phyloP scores from a whole-genome alignment of 805 yeast genomes.

The Suhomyces vadensis region DNA sequence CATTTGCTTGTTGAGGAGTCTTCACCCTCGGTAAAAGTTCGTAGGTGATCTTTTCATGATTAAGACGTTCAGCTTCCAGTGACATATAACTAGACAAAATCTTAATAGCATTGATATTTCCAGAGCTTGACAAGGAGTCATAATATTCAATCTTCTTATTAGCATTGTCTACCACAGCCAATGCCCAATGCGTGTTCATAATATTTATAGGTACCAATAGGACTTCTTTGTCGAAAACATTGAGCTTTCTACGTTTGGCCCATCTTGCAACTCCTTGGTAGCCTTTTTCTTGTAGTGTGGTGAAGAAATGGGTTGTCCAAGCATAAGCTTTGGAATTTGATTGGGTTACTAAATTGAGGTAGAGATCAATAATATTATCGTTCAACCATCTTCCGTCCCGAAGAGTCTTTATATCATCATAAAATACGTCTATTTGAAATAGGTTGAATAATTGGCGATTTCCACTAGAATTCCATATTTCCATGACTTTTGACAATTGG shows the following conservation, averaged over 20 bases:
- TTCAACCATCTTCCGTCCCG: constrained; percentile 80
- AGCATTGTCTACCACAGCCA: constrained; percentile 71
- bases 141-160: constrained; percentile 62
- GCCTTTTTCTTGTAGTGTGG: constrained; percentile 70
- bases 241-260: constrained; percentile 75
- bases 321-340: constrained; percentile 51
- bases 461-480: constrained; percentile 28
- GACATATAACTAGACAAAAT: constrained; percentile 61
- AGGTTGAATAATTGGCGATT: constrained; percentile 30
- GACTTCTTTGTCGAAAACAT: constrained; percentile 61
- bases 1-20: constrained; percentile 85
- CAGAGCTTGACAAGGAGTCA: constrained; percentile 67
- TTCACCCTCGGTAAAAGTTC: constrained; percentile 24
- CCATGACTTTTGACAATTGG: constrained; percentile 35
- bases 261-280: constrained; percentile 79
- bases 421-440: constrained; percentile 58
- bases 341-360: constrained; percentile 55
- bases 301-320: constrained; percentile 87
- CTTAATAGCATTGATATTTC: constrained; percentile 44
- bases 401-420: constrained; percentile 70
- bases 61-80: constrained; percentile 62
- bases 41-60: constrained; percentile 21
- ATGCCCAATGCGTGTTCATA: constrained; percentile 86
- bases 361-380: constrained; percentile 87
- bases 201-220: constrained; percentile 86